Conservation (phyloP, 1,139 yeast genomes). For the Hanseniaspora sp. region DNA sequence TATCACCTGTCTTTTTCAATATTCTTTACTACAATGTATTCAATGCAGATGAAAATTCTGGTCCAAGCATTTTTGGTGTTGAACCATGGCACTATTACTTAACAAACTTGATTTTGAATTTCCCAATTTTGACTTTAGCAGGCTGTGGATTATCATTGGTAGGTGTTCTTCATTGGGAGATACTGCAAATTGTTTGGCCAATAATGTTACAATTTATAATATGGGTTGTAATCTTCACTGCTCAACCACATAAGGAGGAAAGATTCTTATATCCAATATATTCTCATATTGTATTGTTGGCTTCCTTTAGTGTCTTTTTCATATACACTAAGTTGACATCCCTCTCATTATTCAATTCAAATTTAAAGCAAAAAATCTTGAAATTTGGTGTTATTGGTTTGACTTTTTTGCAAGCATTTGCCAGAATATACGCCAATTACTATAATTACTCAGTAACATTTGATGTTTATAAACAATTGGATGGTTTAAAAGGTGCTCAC, state of each 20-base stretch:
- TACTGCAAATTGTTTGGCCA: conserved; percentile 24
- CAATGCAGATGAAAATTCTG: conserved; percentile 53
- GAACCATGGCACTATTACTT: conserved; percentile 75
- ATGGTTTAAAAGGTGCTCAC: conserved; percentile 8
- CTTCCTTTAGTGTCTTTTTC: conserved; percentile 40
- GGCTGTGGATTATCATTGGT: conserved; percentile 32
- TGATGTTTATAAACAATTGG: conserved; percentile 32
- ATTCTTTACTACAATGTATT: conserved; percentile 77
- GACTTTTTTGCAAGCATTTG: conserved; percentile 27
- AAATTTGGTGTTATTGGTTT: background rate
- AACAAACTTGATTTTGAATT: conserved; percentile 59
- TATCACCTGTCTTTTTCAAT: conserved; percentile 65
- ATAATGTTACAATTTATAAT: conserved; percentile 39
- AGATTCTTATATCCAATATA: conserved; percentile 80
- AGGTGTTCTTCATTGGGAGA: conserved; percentile 23
- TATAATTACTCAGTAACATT: conserved; percentile 55
- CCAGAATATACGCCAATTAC: conserved; percentile 40
- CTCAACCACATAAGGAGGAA: conserved; percentile 89
- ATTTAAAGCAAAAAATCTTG: background rate
- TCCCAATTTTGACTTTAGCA: conserved; percentile 37
- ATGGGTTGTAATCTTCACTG: conserved; percentile 58
- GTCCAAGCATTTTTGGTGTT: conserved; percentile 84
- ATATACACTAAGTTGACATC: background rate
- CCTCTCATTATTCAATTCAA: background rate
- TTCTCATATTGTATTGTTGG: conserved; percentile 53